Conservation (phyloP, 2,329 filamentous ascomycete genomes). For the Amauroascus verrucosus region DNA sequence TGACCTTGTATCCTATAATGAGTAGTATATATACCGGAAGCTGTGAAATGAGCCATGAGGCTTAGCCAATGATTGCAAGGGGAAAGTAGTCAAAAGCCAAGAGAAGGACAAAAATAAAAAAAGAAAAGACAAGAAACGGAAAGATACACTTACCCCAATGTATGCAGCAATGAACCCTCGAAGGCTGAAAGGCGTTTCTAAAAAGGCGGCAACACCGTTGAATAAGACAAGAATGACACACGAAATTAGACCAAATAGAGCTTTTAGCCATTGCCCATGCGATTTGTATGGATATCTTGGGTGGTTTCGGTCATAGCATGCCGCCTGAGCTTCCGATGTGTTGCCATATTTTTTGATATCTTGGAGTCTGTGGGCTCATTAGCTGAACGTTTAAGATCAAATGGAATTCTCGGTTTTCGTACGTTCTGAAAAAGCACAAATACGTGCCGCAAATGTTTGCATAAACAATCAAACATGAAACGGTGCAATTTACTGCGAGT, state of each 20-base stretch:
- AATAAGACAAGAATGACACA: constrained; percentile 19
- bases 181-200: constrained; percentile 26
- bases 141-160: constrained; percentile 28
- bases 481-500: constrained; percentile 31
- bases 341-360: constrained; percentile 33
- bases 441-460: constrained; percentile 35
- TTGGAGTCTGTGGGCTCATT: constrained; percentile 25
- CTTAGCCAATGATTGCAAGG: background rate
- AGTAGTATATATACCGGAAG: constrained; percentile 31
- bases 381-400: background rate
- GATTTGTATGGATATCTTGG: constrained; percentile 24
- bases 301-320: constrained; percentile 19
- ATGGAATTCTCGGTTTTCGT: constrained; percentile 3
- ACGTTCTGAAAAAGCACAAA: constrained; percentile 28
- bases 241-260: constrained; percentile 20
- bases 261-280: constrained; percentile 22
- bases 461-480: constrained; percentile 36
- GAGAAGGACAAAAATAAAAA: too few relatives aligned
- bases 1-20: constrained; percentile 32
- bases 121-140: background rate
- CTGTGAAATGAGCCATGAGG: constrained; percentile 16
- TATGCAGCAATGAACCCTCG: constrained; percentile 34
- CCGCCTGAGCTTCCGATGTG: constrained; percentile 24
- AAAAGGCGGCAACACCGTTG: constrained; percentile 17
- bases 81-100: too few relatives aligned